Percentiles rank a stretch among this genome's conserved stretches.
Evolutionary conservation across 2,329 filamentous ascomycete genomes (phyloP).

Genomic region (Ophiosphaerella korrae): DNA sequence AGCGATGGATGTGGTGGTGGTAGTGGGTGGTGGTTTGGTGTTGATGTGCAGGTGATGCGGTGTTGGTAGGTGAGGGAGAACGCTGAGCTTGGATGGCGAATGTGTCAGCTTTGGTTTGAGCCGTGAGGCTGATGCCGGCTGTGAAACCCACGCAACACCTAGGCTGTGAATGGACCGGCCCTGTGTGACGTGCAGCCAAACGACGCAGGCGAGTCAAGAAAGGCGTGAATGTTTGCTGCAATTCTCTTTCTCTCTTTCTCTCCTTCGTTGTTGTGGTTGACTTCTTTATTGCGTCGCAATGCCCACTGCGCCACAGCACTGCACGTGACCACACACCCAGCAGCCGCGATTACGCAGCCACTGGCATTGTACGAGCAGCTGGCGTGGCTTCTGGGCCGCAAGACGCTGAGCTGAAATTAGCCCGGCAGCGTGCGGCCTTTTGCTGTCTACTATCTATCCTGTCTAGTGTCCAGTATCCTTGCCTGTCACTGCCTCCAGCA

Average conservation of each 20-base stretch:
- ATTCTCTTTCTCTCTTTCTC: too few relatives aligned
- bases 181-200: too few relatives aligned
- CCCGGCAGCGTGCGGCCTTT: too few relatives aligned
- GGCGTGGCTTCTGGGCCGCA: constrained; percentile 15
- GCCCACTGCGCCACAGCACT: constrained; percentile 10
- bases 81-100: constrained; percentile 15
- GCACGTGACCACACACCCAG: constrained; percentile 9
- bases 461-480: too few relatives aligned
- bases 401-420: background rate
- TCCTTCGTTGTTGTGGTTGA: too few relatives aligned
- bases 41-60: constrained; percentile 2
- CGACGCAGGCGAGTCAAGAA: too few relatives aligned
- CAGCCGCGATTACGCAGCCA: constrained; percentile 6
- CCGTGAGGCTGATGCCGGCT: constrained; percentile 34
- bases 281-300: too few relatives aligned
- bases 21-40: constrained; percentile 12
- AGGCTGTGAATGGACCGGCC: too few relatives aligned
- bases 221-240: too few relatives aligned
- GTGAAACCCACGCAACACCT: constrained; percentile 6
- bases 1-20: constrained; percentile 26
- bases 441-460: too few relatives aligned
- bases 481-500: constrained; percentile 5
- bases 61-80: constrained; percentile 20
- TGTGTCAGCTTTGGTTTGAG: constrained; percentile 39
- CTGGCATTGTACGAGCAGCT: constrained; percentile 2